Evolutionary conservation across 2,329 filamentous ascomycete genomes (phyloP).

Genomic region (Trichoderma sp.): DNA sequence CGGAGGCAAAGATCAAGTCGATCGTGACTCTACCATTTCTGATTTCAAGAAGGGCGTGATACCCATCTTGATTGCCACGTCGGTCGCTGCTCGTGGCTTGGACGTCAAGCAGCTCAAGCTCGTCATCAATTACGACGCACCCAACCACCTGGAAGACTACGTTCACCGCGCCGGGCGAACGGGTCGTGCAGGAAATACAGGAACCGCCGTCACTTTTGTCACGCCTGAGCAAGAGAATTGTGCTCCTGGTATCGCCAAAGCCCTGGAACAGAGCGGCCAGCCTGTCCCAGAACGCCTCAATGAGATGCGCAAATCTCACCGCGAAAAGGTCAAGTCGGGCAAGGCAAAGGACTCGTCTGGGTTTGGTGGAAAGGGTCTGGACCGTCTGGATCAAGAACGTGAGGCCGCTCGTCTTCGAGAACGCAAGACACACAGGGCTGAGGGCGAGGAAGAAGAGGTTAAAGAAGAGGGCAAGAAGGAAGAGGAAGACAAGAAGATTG

Average conservation of each 20-base stretch:
- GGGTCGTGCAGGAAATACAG: constrained; percentile 88
- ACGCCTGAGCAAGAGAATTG: constrained; percentile 90
- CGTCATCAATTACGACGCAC: constrained; percentile 92
- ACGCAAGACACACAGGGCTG: constrained; percentile 84
- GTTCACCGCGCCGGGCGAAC: constrained; percentile 93
- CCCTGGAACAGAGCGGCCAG: constrained; percentile 87
- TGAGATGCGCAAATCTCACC: constrained; percentile 68
- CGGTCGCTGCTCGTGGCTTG: constrained; percentile 88
- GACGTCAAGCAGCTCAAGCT: constrained; percentile 96
- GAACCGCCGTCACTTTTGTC: constrained; percentile 91
- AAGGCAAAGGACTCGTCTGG: constrained; percentile 87
- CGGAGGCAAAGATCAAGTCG: constrained; percentile 88
- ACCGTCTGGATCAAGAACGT: constrained; percentile 85
- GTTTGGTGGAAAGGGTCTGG: constrained; percentile 92
- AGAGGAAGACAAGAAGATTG: constrained; percentile 66
- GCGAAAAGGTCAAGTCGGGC: constrained; percentile 87
- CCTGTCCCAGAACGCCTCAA: constrained; percentile 67
- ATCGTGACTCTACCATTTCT: constrained; percentile 85
- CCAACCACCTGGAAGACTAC: constrained; percentile 94
- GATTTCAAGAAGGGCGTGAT: constrained; percentile 92
- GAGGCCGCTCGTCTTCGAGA: constrained; percentile 83
- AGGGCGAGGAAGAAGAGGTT: constrained; percentile 77
- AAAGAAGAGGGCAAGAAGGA: constrained; percentile 73
- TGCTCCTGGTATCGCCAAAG: constrained; percentile 82
- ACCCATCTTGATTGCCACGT: constrained; percentile 89